Base-by-base conservation (phyloP, 306 rosid species). In the Mimosa pudica region DNA sequence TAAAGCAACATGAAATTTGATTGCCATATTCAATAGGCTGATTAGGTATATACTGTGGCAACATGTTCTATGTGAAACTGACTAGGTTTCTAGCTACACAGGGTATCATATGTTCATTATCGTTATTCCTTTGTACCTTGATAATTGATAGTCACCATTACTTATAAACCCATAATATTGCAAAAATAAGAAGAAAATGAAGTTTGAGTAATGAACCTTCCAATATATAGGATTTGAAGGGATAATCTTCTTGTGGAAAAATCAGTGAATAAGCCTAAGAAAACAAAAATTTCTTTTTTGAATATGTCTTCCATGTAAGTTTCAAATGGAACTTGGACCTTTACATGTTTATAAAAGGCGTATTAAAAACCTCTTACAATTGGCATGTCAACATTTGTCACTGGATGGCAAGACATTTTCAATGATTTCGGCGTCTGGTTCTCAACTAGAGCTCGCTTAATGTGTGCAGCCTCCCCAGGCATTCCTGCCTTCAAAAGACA, bases 401-500 rank as follows among this genome's bases (percentile, higher is more conserved):
- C 80, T 76, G 77, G 48, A 57, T 76, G 83, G 55, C 10, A 52
- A 60, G 72, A 33, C 54, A 66, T 82, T 78, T 79, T 70, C 32
- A 63, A 63, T 58, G 84, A 81, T 61, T 61, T 65, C 46, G 42
- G 8, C 30, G 9, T 73, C 78, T 83, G 83, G 64, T 78, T 85
- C 88, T 81, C 79, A 35, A 33, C 64, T 32, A 76, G 84, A 47
- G 77, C 72, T 87, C 84, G 73, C 80, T 86, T 88, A 66, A 92
- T 78, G 65, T n/a, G 86, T 51, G 82, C 77, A 80, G 93, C 97
- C 71, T 92, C 91, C 63, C 79, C 73, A 80, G 93, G 92, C 97
- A 88, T 88, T 71, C 98, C 98, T 81, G 97, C 90, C 86, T 94
- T 94, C 82, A 83, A 71, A 74, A 92, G 93, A 81, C 97, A 89